These are phyloP conservation scores for Aphanomyces cochlioides DNA, from an alignment of 352 stramenopile genomes.

Conservation along the genomic window DNA sequence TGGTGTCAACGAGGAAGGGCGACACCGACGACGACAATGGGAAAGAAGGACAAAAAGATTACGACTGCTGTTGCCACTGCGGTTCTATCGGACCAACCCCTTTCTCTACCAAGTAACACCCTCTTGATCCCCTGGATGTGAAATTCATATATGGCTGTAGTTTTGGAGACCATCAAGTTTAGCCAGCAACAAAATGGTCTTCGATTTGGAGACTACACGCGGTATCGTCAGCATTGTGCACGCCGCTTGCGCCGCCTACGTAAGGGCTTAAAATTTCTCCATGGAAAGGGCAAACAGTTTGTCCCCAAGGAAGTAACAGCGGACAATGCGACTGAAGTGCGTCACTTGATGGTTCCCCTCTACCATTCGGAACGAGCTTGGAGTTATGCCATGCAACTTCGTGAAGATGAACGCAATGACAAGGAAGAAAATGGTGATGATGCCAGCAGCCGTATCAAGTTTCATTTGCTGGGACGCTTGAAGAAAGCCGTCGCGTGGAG, in stretches of 20 bases:
- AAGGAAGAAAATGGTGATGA: constrained; percentile 82
- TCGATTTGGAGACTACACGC: constrained; percentile 87
- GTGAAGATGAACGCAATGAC: constrained; percentile 83
- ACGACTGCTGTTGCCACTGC: not conserved
- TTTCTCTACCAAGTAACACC: constrained; percentile 17
- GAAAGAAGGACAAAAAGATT: constrained; percentile 27
- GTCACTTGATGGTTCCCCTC: constrained; percentile 80
- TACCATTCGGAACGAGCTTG: constrained; percentile 89
- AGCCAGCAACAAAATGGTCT: constrained; percentile 88
- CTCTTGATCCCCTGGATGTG: not conserved
- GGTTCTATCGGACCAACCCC: constrained; percentile 16
- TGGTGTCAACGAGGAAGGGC: constrained; percentile 15
- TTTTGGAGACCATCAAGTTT: constrained; percentile 86
- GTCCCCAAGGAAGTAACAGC: constrained; percentile 79
- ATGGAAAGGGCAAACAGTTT: constrained; percentile 82
- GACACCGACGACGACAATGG: not conserved
- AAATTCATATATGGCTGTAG: constrained; percentile 29
- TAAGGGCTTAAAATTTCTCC: constrained; percentile 85
- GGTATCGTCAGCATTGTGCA: constrained; percentile 89
- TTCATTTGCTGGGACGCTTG: constrained; percentile 82
- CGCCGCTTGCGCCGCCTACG: constrained; percentile 80
- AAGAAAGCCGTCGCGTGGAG: constrained; percentile 87
- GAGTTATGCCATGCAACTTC: constrained; percentile 90
- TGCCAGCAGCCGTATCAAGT: constrained; percentile 86
- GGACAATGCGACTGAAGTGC: constrained; percentile 64